Percentiles rank a stretch among this genome's conserved stretches.
phyloP scores from a whole-genome alignment of 192 early-diverging fungal species.

The Coemansia umbellata region DNA sequence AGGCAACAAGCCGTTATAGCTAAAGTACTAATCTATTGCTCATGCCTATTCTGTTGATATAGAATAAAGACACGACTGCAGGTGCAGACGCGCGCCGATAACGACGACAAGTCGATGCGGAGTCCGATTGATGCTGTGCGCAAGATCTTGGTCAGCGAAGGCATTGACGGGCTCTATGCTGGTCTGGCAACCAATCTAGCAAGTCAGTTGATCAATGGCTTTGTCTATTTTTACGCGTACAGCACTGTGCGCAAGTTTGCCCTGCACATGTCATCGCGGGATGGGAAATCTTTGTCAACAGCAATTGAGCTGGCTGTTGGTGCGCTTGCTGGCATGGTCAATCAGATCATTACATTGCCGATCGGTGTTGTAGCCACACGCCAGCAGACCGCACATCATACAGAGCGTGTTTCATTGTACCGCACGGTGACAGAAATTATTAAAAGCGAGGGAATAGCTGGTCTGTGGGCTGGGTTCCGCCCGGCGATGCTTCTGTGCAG shows the following conservation, averaged over 20 bases:
- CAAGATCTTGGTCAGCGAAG: constrained; percentile 81
- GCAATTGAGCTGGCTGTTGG: constrained; percentile 83
- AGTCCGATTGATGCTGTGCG: constrained; percentile 73
- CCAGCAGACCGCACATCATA: constrained; percentile 76
- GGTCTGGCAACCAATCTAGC: constrained; percentile 81
- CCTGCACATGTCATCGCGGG: constrained; percentile 11
- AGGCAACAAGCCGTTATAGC: no score
- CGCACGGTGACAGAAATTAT: constrained; percentile 69
- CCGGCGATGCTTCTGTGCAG: constrained; percentile 87
- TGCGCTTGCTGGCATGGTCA: constrained; percentile 82
- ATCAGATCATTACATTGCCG: constrained; percentile 87
- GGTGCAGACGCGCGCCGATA: constrained; percentile 70
- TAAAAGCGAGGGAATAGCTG: constrained; percentile 70
- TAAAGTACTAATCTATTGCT: not conserved
- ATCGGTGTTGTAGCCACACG: constrained; percentile 92
- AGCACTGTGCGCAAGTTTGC: constrained; percentile 63
- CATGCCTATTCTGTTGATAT: not conserved
- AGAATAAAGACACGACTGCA: constrained; percentile 92
- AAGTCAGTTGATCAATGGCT: constrained; percentile 72
- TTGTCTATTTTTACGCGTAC: constrained; percentile 85
- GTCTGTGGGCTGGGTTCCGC: constrained; percentile 88
- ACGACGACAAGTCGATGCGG: constrained; percentile 50
- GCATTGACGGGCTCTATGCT: constrained; percentile 81
- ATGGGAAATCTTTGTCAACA: constrained; percentile 67
- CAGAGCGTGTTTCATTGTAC: constrained; percentile 63